phyloP scores from a whole-genome alignment of 768 basidiomycete species.

The Crepidotus variabilis region DNA sequence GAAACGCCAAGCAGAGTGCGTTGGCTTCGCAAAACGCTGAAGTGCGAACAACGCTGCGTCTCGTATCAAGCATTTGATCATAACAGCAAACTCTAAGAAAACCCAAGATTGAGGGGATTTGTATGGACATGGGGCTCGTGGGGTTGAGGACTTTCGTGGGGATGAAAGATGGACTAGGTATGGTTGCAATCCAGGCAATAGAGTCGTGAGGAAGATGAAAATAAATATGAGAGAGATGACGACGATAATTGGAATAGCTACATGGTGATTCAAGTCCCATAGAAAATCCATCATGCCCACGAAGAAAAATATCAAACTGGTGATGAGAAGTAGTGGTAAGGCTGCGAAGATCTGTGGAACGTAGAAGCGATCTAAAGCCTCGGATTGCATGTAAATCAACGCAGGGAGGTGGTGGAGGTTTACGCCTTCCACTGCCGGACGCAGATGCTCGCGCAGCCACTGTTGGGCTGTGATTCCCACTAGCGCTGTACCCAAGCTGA shows the following conservation, averaged over 20 bases:
- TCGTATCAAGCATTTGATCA: not conserved
- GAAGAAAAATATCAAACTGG: slow-evolving; percentile 22
- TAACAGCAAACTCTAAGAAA: slow-evolving; percentile 1
- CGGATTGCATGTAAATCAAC: slow-evolving; percentile 18
- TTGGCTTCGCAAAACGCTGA: slow-evolving; percentile 1
- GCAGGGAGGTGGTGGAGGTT: slow-evolving; percentile 9
- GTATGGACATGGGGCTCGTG: slow-evolving; percentile 10
- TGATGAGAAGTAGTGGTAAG: slow-evolving; percentile 22
- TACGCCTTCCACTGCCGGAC: slow-evolving; percentile 3
- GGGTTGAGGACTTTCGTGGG: not conserved
- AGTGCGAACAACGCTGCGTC: not conserved
- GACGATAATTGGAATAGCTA: slow-evolving; percentile 13
- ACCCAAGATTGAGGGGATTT: slow-evolving; percentile 13
- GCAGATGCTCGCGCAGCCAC: slow-evolving; percentile 21
- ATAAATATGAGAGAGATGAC: slow-evolving; percentile 11
- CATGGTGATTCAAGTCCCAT: slow-evolving; percentile 12
- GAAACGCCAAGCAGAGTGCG: not conserved
- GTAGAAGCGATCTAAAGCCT: slow-evolving; percentile 17
- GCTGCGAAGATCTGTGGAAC: slow-evolving; percentile 16
- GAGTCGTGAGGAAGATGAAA: slow-evolving; percentile 15
- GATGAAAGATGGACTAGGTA: not conserved
- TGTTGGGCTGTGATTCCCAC: slow-evolving; percentile 20
- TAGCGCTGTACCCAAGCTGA: slow-evolving; percentile 19
- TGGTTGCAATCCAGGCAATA: slow-evolving; percentile 7
- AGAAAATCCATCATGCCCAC: slow-evolving; percentile 20